Base-by-base conservation (phyloP, 2,329 filamentous ascomycete genomes). In the Xenoacremonium recifei region DNA sequence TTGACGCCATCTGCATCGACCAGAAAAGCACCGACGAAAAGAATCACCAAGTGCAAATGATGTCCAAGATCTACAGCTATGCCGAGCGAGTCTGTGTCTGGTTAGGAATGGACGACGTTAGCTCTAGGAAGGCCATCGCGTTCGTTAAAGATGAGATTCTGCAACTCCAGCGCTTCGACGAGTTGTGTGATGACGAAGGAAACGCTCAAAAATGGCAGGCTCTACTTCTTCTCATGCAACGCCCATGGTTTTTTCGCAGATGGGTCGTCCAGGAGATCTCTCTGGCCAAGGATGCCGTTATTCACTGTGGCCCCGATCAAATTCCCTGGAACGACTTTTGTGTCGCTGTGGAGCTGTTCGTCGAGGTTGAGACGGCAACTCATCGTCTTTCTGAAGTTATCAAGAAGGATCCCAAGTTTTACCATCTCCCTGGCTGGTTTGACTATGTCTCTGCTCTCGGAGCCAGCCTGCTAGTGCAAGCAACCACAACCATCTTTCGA, bases 1-100 rank as follows among this genome's bases (percentile, higher is more conserved):
- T 34, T 9, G 32, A 34, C n/a, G 32, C 32, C 32, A 34, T 34
- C 17, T 34, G 32, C 32, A 34, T 34, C 16, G 32, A 34, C n/a
- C 32, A 34, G n/a, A 34, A 34, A 7, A 34, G 17, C 32, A 34
- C 17, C 32, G 32, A 34, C 17, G 32, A 34, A 18, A 34, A 20
- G 17, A 34, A 34, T 20, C 16, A 34, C 16, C 32, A 34, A 20
- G 32, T 34, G 17, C 32, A 34, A 18, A 20, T 34, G 32, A 34
- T 34, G 32, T 9, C 11, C 7, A 18, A 34, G 17, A 34, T 34
- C 15, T 34, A 34, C 32, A 34, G 32, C 32, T 34, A 34, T n/a
- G 15, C 32, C 6, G 15, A 18, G 20, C 32, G 32, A 6, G 32
- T 34, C 32, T 34, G 32, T 34, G 32, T 34, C 17, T 34, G 32